Conservation (phyloP, 2,329 filamentous ascomycete species). For the Truncatella angustata region DNA sequence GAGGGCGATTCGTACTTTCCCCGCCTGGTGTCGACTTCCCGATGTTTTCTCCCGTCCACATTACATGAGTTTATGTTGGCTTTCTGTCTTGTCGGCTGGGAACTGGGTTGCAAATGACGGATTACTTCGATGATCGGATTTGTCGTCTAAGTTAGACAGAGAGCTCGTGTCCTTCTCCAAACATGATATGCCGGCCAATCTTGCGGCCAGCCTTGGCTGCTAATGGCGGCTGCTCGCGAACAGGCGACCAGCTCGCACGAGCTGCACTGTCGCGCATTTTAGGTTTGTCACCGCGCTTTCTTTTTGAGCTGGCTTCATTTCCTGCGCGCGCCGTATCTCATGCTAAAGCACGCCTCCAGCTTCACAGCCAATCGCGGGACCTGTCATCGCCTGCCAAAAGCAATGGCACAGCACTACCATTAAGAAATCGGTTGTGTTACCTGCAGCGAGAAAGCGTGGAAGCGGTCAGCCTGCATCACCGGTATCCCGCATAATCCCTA, state of each 20-base stretch:
- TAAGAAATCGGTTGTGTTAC: constrained; percentile 27
- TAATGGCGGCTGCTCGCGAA: constrained; percentile 24
- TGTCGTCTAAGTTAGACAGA: constrained; percentile 20
- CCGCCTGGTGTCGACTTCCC: neutral
- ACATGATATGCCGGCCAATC: constrained; percentile 26
- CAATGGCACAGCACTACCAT: constrained; percentile 26
- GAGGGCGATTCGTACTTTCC: no score
- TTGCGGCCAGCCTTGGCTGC: constrained; percentile 27
- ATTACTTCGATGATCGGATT: neutral
- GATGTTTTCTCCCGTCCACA: neutral
- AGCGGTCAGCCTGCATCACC: constrained; percentile 16
- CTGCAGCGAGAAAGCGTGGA: constrained; percentile 22
- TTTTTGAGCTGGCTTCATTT: constrained; percentile 8
- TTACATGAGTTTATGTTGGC: neutral
- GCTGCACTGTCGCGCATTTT: constrained; percentile 24
- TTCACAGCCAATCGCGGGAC: constrained; percentile 17
- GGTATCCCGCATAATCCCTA: constrained; percentile 18
- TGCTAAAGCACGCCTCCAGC: constrained; percentile 26
- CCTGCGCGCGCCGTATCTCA: constrained; percentile 12
- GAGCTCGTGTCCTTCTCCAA: constrained; percentile 15
- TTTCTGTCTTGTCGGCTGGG: neutral
- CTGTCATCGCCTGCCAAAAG: constrained; percentile 16
- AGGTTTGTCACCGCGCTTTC: constrained; percentile 27
- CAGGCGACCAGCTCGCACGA: constrained; percentile 21
- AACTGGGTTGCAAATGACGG: constrained; percentile 5